These are phyloP conservation scores for Nicotiana obtusifolia DNA, from an alignment of 257 asterid genomes.

Conservation along the genomic window DNA sequence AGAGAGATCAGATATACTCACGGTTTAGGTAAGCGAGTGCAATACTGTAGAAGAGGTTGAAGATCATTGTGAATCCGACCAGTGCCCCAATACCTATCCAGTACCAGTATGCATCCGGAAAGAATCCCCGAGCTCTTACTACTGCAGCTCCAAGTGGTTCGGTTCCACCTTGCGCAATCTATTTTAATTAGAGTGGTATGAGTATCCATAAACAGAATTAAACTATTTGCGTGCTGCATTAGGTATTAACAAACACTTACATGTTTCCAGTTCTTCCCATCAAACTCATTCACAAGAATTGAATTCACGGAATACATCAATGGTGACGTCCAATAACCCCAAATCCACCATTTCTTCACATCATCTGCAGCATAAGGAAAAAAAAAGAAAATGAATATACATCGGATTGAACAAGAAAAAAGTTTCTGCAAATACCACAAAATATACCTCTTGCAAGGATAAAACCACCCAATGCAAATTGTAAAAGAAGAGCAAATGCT, in stretches of 20 bases:
- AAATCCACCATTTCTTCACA: conserved; percentile 67
- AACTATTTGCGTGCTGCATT: not conserved
- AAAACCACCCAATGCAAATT: conserved; percentile 64
- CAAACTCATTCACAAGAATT: conserved; percentile 58
- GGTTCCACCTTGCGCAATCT: conserved; percentile 27
- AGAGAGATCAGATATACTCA: conserved; percentile 22
- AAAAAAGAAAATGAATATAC: not conserved
- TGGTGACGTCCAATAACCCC: conserved; percentile 74
- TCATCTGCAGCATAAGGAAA: conserved; percentile 31
- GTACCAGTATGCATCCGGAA: conserved; percentile 53
- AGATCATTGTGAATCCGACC: conserved; percentile 31
- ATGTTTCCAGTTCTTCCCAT: conserved; percentile 53
- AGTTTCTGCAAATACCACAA: not conserved
- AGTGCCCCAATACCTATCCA: conserved; percentile 58
- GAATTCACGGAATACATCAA: conserved; percentile 69
- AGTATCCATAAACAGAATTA: not conserved
- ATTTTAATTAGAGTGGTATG: not conserved
- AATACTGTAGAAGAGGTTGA: conserved; percentile 35
- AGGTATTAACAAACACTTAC: conserved; percentile 25
- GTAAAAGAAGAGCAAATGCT: conserved; percentile 46
- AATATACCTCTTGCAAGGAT: conserved; percentile 53
- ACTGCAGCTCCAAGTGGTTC: conserved; percentile 34
- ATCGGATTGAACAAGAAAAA: not conserved
- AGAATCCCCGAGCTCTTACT: conserved; percentile 39
- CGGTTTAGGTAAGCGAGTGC: conserved; percentile 39